Evolutionary conservation across 208 protist species (phyloP), one percentile per base, ranked within the genome.

Genomic region (Trypanosoma conorhini): DNA sequence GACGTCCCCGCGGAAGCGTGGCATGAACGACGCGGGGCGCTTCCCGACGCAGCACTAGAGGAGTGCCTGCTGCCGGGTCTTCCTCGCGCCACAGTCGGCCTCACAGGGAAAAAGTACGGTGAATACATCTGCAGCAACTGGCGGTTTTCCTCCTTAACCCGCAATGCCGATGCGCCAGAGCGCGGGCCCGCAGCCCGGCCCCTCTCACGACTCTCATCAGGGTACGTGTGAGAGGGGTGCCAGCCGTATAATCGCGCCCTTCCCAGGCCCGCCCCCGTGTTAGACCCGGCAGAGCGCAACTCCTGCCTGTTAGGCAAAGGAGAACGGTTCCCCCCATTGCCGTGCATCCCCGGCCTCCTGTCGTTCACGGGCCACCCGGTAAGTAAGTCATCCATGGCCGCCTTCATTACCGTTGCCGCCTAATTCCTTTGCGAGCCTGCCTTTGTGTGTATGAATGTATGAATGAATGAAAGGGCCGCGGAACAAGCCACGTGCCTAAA

Each of bases 331-430:
- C 22, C n/a, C 10, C 2, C 2, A 13, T 7, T 22, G 19, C n/a
- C 55, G 28, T 38, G 30, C 8, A 40, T n/a, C 30, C 24, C 22
- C 5, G 17, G 4, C 22, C 28, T 31, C 2, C 22, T 24, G 10
- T 55, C 55, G 21, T 62, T 51, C 28, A 70, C 62, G 0, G 58
- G 9, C 68, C 68, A 73, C 17, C 58, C 68, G 21, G 62, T 61
- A 1, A 73, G 38, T 3, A 67, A 46, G 59, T 65, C 59, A 19
- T 58, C 52, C 62, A 67, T 65, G 5, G 62, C 65, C 5, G 38
- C 51, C 40, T 48, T 42, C 58, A 67, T 60, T 33, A n/a, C 42
- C 33, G 44, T 46, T 13, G 1, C 42, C 28, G 15, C 21, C 7
- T 40, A 12, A 0, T 12, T 1, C 31, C 22, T 56, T 42, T 61